Evolutionary conservation across 129 eudicot species (phyloP).

Genomic region (Arctium minus): DNA sequence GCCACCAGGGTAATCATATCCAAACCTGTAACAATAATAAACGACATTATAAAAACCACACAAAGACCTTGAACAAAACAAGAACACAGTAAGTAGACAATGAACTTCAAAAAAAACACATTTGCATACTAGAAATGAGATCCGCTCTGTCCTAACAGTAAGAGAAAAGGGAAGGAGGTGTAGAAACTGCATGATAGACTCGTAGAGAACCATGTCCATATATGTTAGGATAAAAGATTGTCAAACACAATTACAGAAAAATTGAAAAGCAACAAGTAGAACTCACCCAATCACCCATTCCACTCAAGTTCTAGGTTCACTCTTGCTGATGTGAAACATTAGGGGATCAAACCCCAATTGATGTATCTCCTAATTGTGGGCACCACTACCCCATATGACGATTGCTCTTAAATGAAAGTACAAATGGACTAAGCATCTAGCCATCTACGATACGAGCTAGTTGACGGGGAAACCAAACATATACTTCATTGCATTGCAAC

Average conservation of each 20-base stretch:
- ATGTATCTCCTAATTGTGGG: neutral
- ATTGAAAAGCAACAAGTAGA: neutral
- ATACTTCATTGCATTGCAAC: neutral
- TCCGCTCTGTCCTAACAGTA: neutral
- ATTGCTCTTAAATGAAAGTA: neutral
- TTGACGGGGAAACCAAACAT: neutral
- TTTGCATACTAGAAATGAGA: neutral
- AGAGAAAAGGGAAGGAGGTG: neutral
- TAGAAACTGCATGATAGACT: neutral
- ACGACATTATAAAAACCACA: neutral
- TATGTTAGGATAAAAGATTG: neutral
- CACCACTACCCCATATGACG: neutral
- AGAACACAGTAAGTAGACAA: neutral
- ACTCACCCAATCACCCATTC: neutral
- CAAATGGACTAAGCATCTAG: neutral
- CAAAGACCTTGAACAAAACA: neutral
- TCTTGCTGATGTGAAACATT: neutral
- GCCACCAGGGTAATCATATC: conserved; percentile 76
- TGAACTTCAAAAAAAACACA: neutral
- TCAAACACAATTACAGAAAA: neutral
- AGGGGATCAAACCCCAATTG: neutral
- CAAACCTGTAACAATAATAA: conserved; percentile 58
- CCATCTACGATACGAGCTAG: neutral
- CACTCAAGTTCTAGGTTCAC: neutral
- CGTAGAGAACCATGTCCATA: neutral